A percentile compares a stretch with the other conserved stretches of the same genome.
phyloP scores from a whole-genome alignment of 208 protist genomes.

The Hexamita inflata region DNA sequence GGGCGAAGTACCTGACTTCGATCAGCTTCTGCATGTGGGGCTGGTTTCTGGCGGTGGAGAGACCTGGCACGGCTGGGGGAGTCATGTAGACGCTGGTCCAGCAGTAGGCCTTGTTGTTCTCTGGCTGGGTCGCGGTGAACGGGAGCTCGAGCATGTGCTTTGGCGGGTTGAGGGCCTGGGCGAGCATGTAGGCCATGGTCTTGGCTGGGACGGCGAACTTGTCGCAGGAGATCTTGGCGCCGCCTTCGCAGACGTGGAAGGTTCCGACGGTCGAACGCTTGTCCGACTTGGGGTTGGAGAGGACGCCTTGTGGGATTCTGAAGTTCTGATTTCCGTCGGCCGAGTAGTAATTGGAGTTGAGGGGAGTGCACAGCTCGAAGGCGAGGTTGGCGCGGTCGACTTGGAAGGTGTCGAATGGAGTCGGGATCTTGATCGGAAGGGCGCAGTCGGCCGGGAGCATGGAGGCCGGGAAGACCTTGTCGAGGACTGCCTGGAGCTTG shows the following conservation, averaged over 20 bases:
- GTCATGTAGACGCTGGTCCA: constrained; percentile 39
- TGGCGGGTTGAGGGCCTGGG: constrained; percentile 34
- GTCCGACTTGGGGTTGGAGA: constrained; percentile 47
- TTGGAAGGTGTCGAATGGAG: neutral
- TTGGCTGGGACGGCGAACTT: constrained; percentile 40
- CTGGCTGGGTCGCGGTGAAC: constrained; percentile 28
- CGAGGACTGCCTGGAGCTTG: neutral
- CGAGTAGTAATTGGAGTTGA: constrained; percentile 13
- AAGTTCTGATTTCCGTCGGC: neutral
- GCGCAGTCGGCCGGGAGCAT: neutral
- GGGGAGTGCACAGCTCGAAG: constrained; percentile 11
- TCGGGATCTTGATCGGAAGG: neutral
- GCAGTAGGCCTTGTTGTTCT: constrained; percentile 21
- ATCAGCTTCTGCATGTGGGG: too few relatives aligned
- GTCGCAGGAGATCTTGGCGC: constrained; percentile 39
- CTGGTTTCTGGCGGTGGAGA: constrained; percentile 27
- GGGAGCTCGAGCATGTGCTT: constrained; percentile 31
- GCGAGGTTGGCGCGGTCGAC: constrained; percentile 9
- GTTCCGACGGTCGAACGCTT: constrained; percentile 44
- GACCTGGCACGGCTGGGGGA: constrained; percentile 38
- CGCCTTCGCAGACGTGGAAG: constrained; percentile 45
- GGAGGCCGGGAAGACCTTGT: neutral
- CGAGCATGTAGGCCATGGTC: constrained; percentile 28
- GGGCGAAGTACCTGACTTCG: constrained; percentile 43
- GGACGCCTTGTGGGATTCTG: constrained; percentile 28